Base-by-base conservation (phyloP, 164 flowering plant genomes). In the Stephania japonica region DNA sequence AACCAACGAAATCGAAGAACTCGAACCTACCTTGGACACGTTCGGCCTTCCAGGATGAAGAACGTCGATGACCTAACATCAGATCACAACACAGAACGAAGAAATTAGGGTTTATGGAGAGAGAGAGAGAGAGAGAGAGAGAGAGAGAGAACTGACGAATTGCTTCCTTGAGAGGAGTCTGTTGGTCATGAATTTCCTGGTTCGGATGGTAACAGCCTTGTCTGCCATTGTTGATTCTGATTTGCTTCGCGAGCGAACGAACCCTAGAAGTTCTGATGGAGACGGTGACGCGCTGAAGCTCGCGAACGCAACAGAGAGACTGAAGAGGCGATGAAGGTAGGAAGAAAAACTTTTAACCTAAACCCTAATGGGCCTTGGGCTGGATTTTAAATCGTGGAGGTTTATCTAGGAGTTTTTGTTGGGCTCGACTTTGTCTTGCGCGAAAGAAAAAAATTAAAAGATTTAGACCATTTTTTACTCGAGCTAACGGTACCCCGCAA, bases 41-140 rank as follows among this genome's bases (percentile, higher is more conserved):
- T 90, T 90, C 13, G 95, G 72, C 66, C 87, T 85, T 53, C 92
- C 92, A 4, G 91, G 95, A 77, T 90, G 92, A 24, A 90, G 83
- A 69, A 90, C 92, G 76, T 89, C 93, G 69, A 89, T 87, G 23
- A 90, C 81, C 91, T 88, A 73, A 8, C 53, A 47, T 7, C 53
- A 47, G 53, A 47, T 44, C 16, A 16, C 16, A 12, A 47, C 12
- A 47, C 13, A 4, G 12, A 24, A 50, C 7, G 62, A n/a, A 43
- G 2, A 11, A 63, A 65, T 21, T 47, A 65, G 38, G 43, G 42
- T 21, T 68, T 53, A 21, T n/a, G n/a, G n/a, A n/a, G n/a, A 71
- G 19, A n/a, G 8, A 71, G 7, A 59, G 53, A 49, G 1, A 70
- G n/a, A 3, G 19, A 61, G 42, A 19, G 69, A 49, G 19, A 59